These are phyloP conservation scores for Erucastrum elatum DNA, from an alignment of 345 rosid species.

Conservation along the genomic window DNA sequence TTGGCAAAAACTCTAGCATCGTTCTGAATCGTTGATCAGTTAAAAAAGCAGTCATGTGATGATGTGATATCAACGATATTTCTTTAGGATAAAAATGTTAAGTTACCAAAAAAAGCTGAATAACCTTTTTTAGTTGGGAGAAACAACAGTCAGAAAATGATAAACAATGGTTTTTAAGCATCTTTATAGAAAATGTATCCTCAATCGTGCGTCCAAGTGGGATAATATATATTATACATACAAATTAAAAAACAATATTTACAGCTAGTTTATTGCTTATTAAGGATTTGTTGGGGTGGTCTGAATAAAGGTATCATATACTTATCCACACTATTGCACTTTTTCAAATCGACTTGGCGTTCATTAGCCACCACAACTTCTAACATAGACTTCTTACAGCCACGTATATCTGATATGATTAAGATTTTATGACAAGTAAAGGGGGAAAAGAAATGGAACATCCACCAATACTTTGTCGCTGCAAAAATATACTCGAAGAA, in stretches of 20 bases:
- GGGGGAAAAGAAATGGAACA: neutral
- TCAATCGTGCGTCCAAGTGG: conserved; percentile 33
- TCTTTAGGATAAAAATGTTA: neutral
- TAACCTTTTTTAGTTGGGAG: neutral
- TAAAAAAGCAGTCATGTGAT: neutral
- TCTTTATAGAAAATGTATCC: conserved; percentile 6
- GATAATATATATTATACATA: neutral
- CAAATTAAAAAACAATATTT: neutral
- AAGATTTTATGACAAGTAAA: conserved; percentile 5
- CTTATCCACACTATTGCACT: conserved; percentile 37
- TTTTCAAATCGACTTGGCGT: conserved; percentile 33
- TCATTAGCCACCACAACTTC: conserved; percentile 32
- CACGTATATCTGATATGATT: conserved; percentile 21
- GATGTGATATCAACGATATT: neutral
- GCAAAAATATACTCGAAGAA: neutral
- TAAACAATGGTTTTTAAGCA: neutral
- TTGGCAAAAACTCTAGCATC: neutral
- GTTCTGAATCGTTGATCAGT: neutral
- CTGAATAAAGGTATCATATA: conserved; percentile 20
- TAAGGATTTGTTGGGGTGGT: neutral
- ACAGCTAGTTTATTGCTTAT: neutral
- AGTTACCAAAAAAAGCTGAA: neutral
- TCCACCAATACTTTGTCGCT: conserved; percentile 15
- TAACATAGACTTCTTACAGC: conserved; percentile 21
- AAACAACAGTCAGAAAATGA: conserved; percentile 11